phyloP scores from a whole-genome alignment of 495 filamentous ascomycete genomes.

The Pseudoneurospora amorphoporcata region DNA sequence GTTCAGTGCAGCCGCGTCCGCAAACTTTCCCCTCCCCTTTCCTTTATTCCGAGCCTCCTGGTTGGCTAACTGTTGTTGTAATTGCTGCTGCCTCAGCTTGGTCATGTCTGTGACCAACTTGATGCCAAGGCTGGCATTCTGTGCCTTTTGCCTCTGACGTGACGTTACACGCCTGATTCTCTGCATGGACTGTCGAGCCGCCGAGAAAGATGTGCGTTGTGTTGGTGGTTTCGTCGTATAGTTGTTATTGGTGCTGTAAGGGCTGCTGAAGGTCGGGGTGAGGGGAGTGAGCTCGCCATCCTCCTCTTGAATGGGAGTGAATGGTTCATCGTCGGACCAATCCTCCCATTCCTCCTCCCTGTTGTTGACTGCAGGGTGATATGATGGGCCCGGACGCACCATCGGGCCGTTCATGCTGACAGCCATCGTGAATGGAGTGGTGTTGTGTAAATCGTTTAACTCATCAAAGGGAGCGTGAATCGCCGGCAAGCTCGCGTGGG shows the following conservation, averaged over 20 bases:
- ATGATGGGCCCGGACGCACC: not conserved
- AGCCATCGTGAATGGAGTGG: not conserved
- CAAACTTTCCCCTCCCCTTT: slow-evolving; percentile 26
- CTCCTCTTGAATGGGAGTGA: slow-evolving; percentile 14
- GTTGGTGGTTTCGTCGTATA: slow-evolving; percentile 3
- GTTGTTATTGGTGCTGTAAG: slow-evolving; percentile 4
- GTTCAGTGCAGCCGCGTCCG: slow-evolving; percentile 38
- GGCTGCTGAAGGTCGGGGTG: slow-evolving; percentile 5
- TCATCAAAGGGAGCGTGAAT: not conserved
- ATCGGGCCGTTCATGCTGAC: slow-evolving; percentile 12
- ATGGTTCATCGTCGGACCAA: slow-evolving; percentile 31
- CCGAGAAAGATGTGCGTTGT: slow-evolving; percentile 8
- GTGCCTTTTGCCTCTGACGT: slow-evolving; percentile 39
- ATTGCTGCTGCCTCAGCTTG: slow-evolving; percentile 22
- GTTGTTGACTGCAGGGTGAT: slow-evolving; percentile 1
- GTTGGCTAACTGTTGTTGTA: slow-evolving; percentile 12
- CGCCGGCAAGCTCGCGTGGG: not conserved
- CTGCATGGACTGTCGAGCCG: slow-evolving; percentile 23
- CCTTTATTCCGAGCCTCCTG: slow-evolving; percentile 4
- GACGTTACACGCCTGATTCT: slow-evolving; percentile 35
- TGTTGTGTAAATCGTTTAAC: not conserved
- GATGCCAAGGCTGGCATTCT: slow-evolving; percentile 50
- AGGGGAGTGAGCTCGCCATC: slow-evolving; percentile 20
- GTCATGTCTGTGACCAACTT: slow-evolving; percentile 54
- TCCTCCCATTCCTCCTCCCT: slow-evolving; percentile 39